Evolutionary conservation across 1,139 yeast species (phyloP).

Genomic region (Yamadazyma membranifaciens): DNA sequence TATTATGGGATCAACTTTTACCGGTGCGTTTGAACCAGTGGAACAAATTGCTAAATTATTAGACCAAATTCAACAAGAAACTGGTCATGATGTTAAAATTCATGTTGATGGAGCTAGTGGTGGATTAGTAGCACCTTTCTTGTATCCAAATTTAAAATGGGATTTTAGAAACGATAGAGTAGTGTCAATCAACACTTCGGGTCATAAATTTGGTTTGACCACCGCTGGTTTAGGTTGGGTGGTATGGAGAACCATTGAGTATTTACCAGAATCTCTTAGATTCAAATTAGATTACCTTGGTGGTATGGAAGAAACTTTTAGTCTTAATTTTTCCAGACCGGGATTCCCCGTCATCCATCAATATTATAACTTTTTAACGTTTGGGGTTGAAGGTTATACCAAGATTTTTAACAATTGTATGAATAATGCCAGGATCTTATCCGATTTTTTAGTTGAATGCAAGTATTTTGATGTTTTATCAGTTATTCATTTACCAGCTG

Average conservation of each 20-base stretch:
- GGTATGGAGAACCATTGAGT: conserved; percentile 66
- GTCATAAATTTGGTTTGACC: conserved; percentile 89
- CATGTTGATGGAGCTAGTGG: conserved; percentile 96
- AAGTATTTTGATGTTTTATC: conserved; percentile 73
- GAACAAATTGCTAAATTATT: conserved; percentile 55
- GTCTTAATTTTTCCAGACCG: conserved; percentile 86
- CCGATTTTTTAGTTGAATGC: conserved; percentile 62
- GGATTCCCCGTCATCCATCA: conserved; percentile 90
- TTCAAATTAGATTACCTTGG: conserved; percentile 85
- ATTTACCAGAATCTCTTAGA: conserved; percentile 67
- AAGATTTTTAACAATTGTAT: conserved; percentile 62
- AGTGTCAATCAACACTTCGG: conserved; percentile 84
- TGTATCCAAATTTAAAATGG: conserved; percentile 75
- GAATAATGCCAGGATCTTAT: conserved; percentile 67
- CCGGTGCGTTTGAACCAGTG: conserved; percentile 89
- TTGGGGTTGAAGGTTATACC: conserved; percentile 71
- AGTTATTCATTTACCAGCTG: conserved; percentile 56
- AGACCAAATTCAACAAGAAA: conserved; percentile 67
- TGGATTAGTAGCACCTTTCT: conserved; percentile 82
- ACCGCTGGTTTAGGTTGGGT: conserved; percentile 95
- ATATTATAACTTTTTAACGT: conserved; percentile 71
- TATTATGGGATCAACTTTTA: conserved; percentile 86
- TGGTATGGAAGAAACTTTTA: conserved; percentile 84
- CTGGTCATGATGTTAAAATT: conserved; percentile 69
- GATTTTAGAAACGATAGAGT: conserved; percentile 79